A percentile compares a stretch with the other conserved stretches of the same genome.
Conservation (phyloP, 176 grass and related monocot species). For the Tillandsia fasciculata region DNA sequence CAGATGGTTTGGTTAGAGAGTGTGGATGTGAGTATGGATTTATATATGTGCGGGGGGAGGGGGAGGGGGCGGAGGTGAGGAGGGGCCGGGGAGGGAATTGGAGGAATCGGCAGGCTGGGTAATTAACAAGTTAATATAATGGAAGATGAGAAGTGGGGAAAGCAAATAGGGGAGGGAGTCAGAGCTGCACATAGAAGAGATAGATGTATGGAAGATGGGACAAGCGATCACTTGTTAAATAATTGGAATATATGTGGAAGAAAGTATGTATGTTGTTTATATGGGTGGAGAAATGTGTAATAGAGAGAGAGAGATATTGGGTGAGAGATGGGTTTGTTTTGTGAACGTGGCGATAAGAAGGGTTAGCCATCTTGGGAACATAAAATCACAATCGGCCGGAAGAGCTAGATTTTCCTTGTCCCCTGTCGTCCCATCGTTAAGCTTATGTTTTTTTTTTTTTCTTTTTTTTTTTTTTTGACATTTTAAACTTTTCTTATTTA, state of each 20-base stretch:
- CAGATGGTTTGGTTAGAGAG: too few relatives aligned
- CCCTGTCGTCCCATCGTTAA: too few relatives aligned
- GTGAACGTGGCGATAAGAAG: too few relatives aligned
- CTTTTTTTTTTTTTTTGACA: too few relatives aligned
- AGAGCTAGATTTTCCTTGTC: too few relatives aligned
- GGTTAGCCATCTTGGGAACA: too few relatives aligned
- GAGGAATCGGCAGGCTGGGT: neutral
- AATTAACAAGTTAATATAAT: constrained; percentile 1
- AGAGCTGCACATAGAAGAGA: neutral
- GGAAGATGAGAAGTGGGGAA: neutral
- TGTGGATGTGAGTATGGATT: neutral
- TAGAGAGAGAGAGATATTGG: neutral
- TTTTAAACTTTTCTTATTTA: too few relatives aligned
- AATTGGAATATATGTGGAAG: neutral
- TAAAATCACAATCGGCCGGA: too few relatives aligned
- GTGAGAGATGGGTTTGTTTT: too few relatives aligned
- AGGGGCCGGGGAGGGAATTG: neutral
- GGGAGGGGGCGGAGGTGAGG: neutral
- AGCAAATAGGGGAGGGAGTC: neutral
- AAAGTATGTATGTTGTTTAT: neutral
- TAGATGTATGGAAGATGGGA: neutral
- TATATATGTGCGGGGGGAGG: neutral
- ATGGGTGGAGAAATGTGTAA: neutral
- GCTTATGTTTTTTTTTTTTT: too few relatives aligned
- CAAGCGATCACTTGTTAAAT: neutral